Conservation (phyloP, 768 basidiomycete genomes). For the Suillus luteus region DNA sequence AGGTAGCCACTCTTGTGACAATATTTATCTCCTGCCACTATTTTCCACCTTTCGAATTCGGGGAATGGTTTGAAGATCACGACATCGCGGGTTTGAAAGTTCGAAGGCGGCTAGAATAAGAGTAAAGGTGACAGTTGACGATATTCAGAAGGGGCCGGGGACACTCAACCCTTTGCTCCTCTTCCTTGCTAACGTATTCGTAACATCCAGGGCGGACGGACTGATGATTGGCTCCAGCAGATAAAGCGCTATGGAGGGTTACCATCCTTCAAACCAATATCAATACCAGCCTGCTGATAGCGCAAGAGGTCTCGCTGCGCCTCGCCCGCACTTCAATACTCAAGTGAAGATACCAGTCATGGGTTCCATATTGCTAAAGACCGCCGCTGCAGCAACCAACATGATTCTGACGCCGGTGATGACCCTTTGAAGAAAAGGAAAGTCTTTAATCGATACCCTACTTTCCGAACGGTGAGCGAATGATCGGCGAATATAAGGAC, state of each 20-base stretch:
- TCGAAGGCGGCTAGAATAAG: background rate
- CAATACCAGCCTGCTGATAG: background rate
- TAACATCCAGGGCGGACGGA: background rate
- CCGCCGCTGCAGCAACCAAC: background rate
- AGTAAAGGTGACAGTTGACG: background rate
- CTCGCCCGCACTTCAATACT: background rate
- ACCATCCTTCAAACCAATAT: background rate
- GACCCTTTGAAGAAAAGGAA: background rate
- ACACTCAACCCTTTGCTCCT: background rate
- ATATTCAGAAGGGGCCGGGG: background rate
- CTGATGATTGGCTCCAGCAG: background rate
- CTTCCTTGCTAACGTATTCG: background rate
- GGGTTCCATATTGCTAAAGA: background rate
- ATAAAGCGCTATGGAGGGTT: background rate
- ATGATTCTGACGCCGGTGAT: no score
- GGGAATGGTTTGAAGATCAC: background rate
- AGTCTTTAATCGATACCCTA: background rate
- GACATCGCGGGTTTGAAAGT: background rate
- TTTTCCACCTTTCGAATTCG: background rate
- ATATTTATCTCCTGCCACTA: background rate
- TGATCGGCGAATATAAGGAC: background rate
- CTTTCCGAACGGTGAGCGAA: background rate
- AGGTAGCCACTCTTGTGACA: background rate
- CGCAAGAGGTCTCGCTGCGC: background rate
- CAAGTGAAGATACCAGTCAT: background rate